Conservation (phyloP, 1,139 yeast species). For the Candida glucosophila region DNA sequence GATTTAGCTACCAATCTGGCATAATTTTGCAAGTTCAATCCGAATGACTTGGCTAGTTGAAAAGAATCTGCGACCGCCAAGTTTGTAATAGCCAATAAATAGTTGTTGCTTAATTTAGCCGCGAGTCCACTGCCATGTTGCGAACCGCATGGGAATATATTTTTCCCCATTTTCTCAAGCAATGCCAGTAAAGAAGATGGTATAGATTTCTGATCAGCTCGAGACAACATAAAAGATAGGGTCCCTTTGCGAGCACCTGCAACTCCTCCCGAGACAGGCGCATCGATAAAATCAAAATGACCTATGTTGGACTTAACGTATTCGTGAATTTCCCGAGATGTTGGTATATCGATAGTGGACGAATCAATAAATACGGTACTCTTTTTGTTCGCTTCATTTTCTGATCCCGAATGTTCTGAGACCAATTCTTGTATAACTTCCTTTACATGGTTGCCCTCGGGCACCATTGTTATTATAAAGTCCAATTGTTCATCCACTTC, state of each 20-base stretch:
- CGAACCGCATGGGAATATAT: conserved; percentile 45
- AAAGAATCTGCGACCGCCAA: conserved; percentile 56
- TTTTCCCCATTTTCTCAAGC: conserved; percentile 42
- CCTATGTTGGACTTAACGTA: conserved; percentile 27
- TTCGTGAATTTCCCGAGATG: conserved; percentile 34
- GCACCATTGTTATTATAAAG: conserved; percentile 47
- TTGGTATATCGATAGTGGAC: conserved; percentile 48
- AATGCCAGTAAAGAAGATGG: conserved; percentile 18
- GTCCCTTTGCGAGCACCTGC: conserved; percentile 52
- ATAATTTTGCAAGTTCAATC: conserved; percentile 40
- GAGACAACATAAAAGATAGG: conserved; percentile 50
- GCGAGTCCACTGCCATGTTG: conserved; percentile 50
- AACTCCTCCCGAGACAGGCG: conserved; percentile 59
- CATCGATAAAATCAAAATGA: conserved; percentile 39
- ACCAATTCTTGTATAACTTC: conserved; percentile 35
- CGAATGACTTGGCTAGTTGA: conserved; percentile 48
- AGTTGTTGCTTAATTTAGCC: conserved; percentile 53
- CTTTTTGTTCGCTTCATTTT: conserved; percentile 16
- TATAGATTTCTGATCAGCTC: conserved; percentile 19
- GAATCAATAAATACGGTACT: conserved; percentile 38
- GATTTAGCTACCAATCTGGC: conserved; percentile 48
- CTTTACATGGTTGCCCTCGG: conserved; percentile 49
- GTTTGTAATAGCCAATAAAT: conserved; percentile 49
- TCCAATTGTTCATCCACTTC: conserved; percentile 33
- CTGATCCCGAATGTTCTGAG: too few species aligned